Evolutionary conservation across 257 asterid genomes (phyloP).

Genomic region (Solanum sejunctum): DNA sequence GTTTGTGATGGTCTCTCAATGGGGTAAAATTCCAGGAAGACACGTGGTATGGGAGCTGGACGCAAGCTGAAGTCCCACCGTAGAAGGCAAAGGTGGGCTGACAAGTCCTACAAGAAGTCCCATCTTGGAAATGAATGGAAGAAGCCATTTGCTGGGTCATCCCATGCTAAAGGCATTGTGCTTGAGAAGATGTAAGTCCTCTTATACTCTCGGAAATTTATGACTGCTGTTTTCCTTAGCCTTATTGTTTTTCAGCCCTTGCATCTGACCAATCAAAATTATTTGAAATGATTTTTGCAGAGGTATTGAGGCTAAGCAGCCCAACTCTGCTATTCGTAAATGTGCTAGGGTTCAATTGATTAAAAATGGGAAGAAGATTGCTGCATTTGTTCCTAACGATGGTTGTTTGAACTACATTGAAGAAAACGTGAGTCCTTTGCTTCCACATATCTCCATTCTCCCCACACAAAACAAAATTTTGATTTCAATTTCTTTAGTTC

Average conservation of each 20-base stretch:
- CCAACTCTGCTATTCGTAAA: conserved; percentile 12
- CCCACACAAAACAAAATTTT: too few species aligned
- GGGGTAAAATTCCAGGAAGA: conserved; percentile 6
- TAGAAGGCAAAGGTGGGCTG: conserved; percentile 7
- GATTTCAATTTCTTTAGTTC: neutral
- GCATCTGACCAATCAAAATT: neutral
- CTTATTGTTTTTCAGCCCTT: neutral
- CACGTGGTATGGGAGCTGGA: conserved; percentile 16
- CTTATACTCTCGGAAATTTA: neutral
- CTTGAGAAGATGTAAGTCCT: conserved; percentile 8
- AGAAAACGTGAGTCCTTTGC: conserved; percentile 6
- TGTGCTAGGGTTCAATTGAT: conserved; percentile 20
- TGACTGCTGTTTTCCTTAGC: neutral
- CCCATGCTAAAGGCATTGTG: conserved; percentile 13
- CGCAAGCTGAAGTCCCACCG: conserved; percentile 14
- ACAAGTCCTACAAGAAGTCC: conserved; percentile 11
- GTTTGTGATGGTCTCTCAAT: neutral
- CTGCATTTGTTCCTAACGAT: conserved; percentile 12
- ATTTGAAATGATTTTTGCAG: neutral
- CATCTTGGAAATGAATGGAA: conserved; percentile 13
- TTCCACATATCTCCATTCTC: neutral
- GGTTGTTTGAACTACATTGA: conserved; percentile 16
- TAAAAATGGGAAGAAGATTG: conserved; percentile 12
- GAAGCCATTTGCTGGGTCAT: conserved; percentile 15
- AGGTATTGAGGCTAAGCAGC: conserved; percentile 18